Evolutionary conservation across 202 grass and related monocot species (phyloP), one percentile per base, ranked within the genome.

Genomic region (Brachypodium distachyon): DNA sequence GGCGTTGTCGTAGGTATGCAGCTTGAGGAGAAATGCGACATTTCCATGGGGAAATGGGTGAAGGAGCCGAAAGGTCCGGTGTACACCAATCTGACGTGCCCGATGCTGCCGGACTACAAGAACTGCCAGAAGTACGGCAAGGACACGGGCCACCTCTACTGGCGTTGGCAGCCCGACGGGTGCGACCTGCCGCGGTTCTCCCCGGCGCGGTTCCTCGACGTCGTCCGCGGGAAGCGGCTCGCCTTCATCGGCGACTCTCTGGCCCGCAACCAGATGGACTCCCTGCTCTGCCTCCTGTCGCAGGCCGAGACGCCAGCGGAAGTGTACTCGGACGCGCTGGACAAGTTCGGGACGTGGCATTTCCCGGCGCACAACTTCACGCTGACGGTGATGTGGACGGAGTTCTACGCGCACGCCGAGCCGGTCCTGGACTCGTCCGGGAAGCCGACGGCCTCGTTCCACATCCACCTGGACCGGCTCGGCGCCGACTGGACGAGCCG

Each of bases 211-310:
- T 96, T 92, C 85, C 84, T 90, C 2, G 72, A 67, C 46, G n/a
- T 84, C n/a, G 79, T 82, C 18, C 77, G 85, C n/a, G 89, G 84
- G 7, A 92, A 88, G 79, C 78, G 73, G 12, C 33, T 96, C 1
- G 93, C 84, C 10, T 96, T 96, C 78, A 87, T 96, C 34, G 89
- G 93, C 46, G 93, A 96, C 79, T 92, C 93, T 6, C 83, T 96
- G 44, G 93, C 89, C 7, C 87, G 93, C 27, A 96, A 92, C 81
- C 93, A 92, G 61, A 83, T 92, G 28, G 84, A 96, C 5, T 96
- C 93, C 27, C 70, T 96, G 12, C 60, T 96, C 18, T 96, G 93
- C 55, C 87, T 96, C 41, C 54, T 96, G 8, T 92, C 87, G 3
- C 82, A 97, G 94, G 87, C 79, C 47, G 91, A 97, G 67, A 57